phyloP scores from a whole-genome alignment of 176 grass and related monocot species.

The Hyparrhenia diplandra region DNA sequence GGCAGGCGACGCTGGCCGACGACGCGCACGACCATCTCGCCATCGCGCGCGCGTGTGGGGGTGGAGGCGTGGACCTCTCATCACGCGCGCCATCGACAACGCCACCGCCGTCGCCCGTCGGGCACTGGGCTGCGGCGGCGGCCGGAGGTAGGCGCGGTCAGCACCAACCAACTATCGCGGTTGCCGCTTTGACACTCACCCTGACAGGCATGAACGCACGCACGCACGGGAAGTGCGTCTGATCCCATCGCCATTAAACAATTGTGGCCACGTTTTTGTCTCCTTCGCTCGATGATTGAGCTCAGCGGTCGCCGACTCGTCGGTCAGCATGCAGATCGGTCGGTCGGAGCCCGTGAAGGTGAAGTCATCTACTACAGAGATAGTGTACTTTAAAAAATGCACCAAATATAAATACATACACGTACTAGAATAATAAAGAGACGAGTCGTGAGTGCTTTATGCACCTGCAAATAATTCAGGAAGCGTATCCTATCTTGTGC shows the following conservation, averaged over 20 bases:
- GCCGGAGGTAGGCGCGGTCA: neutral
- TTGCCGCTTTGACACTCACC: neutral
- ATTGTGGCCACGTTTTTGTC: neutral
- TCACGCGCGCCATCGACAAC: too few relatives aligned
- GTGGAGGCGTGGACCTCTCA: neutral
- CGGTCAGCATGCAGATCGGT: too few relatives aligned
- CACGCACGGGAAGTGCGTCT: neutral
- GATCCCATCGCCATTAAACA: neutral
- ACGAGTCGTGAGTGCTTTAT: neutral
- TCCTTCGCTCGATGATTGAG: neutral
- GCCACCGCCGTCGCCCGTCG: too few relatives aligned
- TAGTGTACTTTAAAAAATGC: neutral
- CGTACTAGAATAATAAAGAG: neutral
- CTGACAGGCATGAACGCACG: neutral
- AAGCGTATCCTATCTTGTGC: neutral
- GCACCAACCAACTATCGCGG: neutral
- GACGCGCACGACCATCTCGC: neutral
- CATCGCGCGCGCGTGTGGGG: neutral
- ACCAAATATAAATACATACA: neutral
- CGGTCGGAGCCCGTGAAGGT: neutral
- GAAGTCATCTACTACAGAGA: neutral
- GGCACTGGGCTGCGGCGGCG: neutral
- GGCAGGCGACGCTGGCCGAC: neutral
- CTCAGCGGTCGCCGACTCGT: neutral
- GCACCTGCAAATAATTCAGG: neutral